phyloP scores from a whole-genome alignment of 495 filamentous ascomycete species.

The Cercophora scortea region DNA sequence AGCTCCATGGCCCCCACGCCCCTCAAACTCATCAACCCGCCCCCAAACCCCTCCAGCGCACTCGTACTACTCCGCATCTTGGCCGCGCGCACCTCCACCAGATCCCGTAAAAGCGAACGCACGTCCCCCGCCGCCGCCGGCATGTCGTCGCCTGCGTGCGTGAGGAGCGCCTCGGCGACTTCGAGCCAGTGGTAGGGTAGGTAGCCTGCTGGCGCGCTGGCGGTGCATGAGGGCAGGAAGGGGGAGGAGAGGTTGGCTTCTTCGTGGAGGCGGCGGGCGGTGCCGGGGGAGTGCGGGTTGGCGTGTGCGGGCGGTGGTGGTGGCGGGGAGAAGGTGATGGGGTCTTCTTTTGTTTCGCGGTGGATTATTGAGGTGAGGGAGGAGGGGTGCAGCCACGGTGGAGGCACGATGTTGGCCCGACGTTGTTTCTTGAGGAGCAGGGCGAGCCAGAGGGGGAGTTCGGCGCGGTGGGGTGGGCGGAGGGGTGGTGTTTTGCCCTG shows the following conservation, averaged over 20 bases:
- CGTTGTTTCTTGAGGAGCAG: slow-evolving; percentile 92
- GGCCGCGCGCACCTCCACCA: slow-evolving; percentile 80
- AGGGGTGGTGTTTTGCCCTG: slow-evolving; percentile 74
- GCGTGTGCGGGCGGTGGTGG: slow-evolving; percentile 52
- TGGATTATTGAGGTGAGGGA: slow-evolving; percentile 69
- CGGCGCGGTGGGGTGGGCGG: slow-evolving; percentile 69
- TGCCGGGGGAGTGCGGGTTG: slow-evolving; percentile 24
- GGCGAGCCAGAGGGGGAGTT: slow-evolving; percentile 92
- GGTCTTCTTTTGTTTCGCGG: slow-evolving; percentile 61
- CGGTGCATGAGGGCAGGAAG: slow-evolving; percentile 53
- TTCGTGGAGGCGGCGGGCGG: slow-evolving; percentile 15
- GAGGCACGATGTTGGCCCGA: slow-evolving; percentile 87
- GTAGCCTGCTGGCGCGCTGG: slow-evolving; percentile 50
- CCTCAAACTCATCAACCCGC: slow-evolving; percentile 64
- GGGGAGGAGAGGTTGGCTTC: slow-evolving; percentile 40
- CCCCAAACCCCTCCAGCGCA: slow-evolving; percentile 56
- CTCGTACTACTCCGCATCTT: slow-evolving; percentile 75
- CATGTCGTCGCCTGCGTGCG: slow-evolving; percentile 79
- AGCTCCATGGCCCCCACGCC: slow-evolving; percentile 90
- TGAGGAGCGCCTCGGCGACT: slow-evolving; percentile 74
- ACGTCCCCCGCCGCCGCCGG: slow-evolving; percentile 61
- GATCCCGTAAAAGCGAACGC: slow-evolving; percentile 65
- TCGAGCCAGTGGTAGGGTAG: slow-evolving; percentile 95
- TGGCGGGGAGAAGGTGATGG: slow-evolving; percentile 64
- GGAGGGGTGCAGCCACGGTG: slow-evolving; percentile 72